These are phyloP conservation scores for Posidonia oceanica DNA, from an alignment of 116 monocot species.

Conservation along the genomic window DNA sequence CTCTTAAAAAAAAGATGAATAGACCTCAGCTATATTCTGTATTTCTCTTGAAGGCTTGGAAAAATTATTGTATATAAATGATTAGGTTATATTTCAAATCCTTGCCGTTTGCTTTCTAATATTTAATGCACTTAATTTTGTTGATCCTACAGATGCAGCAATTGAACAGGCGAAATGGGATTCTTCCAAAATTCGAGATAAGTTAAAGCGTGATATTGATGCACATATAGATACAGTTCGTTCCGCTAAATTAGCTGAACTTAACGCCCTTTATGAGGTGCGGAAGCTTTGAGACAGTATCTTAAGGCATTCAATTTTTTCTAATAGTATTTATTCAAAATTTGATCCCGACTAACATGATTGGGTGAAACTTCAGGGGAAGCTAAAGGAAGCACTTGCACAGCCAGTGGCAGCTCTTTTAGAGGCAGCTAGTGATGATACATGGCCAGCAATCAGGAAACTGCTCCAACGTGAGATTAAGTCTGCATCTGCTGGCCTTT, in stretches of 20 bases:
- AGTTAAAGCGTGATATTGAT: slow-evolving; percentile 78
- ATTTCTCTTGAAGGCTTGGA: too few relatives aligned
- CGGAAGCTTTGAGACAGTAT: background rate
- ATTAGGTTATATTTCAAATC: too few relatives aligned
- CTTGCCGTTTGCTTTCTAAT: background rate
- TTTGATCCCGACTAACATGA: background rate
- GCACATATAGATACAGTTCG: slow-evolving; percentile 52
- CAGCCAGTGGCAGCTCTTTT: slow-evolving; percentile 85
- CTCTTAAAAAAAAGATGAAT: too few relatives aligned
- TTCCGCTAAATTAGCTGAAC: slow-evolving; percentile 58
- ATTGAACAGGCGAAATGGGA: slow-evolving; percentile 80
- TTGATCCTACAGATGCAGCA: slow-evolving; percentile 40
- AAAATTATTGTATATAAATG: too few relatives aligned
- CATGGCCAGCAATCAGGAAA: slow-evolving; percentile 79
- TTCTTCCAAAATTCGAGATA: slow-evolving; percentile 62
- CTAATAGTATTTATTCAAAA: background rate
- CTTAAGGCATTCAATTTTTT: background rate
- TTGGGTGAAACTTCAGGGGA: slow-evolving; percentile 27
- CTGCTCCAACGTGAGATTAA: slow-evolving; percentile 66
- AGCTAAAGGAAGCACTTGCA: slow-evolving; percentile 57
- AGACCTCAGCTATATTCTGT: too few relatives aligned
- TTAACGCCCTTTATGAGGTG: slow-evolving; percentile 62
- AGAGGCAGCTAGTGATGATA: slow-evolving; percentile 72
- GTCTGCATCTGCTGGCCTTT: slow-evolving; percentile 33
- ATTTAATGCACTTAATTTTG: background rate